phyloP scores from a whole-genome alignment of 306 rosid genomes.

The Trichosanthes truncata region DNA sequence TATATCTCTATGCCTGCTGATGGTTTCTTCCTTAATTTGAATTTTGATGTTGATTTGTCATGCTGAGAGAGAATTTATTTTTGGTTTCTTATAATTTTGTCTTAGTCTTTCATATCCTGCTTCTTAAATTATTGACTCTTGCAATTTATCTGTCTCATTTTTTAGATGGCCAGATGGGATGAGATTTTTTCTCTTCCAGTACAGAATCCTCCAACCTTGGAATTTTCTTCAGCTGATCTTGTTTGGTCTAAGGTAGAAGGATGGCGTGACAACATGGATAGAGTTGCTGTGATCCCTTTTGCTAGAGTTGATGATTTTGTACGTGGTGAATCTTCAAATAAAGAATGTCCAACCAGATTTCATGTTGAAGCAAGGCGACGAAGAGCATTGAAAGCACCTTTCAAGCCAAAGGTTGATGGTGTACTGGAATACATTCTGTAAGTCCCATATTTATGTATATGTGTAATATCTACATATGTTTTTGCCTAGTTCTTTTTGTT shows the following conservation, averaged over 20 bases:
- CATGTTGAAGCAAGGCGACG: constrained; percentile 82
- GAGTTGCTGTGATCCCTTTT: constrained; percentile 76
- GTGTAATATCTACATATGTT: not conserved
- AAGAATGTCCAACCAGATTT: constrained; percentile 79
- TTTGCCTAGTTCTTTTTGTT: not conserved
- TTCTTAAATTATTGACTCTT: not conserved
- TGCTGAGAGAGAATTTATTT: not conserved
- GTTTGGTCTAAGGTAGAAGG: constrained; percentile 94
- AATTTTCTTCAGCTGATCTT: constrained; percentile 57
- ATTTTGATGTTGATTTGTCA: not conserved
- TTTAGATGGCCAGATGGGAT: constrained; percentile 86
- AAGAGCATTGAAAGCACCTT: constrained; percentile 34
- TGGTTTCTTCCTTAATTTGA: not conserved
- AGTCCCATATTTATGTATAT: constrained; percentile 18
- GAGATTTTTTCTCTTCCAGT: constrained; percentile 85
- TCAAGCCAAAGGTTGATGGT: constrained; percentile 87
- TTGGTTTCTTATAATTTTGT: not conserved
- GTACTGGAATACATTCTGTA: constrained; percentile 87
- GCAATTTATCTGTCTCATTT: not conserved
- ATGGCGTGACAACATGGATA: constrained; percentile 73
- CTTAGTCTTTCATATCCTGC: not conserved
- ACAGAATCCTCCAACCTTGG: constrained; percentile 81
- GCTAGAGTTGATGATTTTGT: constrained; percentile 86
- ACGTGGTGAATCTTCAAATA: constrained; percentile 70
- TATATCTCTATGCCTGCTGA: not conserved